Evolutionary conservation across 1,284 basidiomycete genomes (phyloP).

Genomic region (Ustilago tritici): DNA sequence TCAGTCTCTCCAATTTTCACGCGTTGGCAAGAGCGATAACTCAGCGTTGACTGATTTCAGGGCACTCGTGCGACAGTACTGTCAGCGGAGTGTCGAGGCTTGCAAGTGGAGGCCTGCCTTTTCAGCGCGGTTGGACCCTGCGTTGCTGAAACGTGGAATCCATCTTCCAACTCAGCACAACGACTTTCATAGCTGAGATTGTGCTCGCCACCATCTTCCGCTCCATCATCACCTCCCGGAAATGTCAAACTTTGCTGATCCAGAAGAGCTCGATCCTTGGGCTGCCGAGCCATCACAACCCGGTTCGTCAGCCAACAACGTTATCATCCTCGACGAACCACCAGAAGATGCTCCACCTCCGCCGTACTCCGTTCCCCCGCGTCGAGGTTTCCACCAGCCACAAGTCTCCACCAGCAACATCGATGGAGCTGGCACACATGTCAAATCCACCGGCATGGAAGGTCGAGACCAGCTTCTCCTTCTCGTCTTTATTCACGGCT

Average conservation of each 20-base stretch:
- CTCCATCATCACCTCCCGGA: not conserved
- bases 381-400: slow-evolving; percentile 22
- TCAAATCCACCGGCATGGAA: slow-evolving; percentile 41
- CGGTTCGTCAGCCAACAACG: slow-evolving; percentile 27
- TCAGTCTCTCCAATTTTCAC: no score
- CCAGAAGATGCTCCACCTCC: slow-evolving; percentile 17
- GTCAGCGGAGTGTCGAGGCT: slow-evolving; percentile 3
- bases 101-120: not conserved
- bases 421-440: not conserved
- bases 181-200: not conserved
- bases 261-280: slow-evolving; percentile 38
- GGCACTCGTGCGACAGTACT: slow-evolving; percentile 12
- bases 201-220: not conserved
- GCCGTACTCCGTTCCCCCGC: not conserved
- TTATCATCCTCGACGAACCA: slow-evolving; percentile 41
- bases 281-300: slow-evolving; percentile 2
- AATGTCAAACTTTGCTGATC: slow-evolving; percentile 19
- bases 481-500: slow-evolving; percentile 68
- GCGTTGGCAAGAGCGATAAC: no score
- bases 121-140: slow-evolving; percentile 7
- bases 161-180: slow-evolving; percentile 15
- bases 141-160: slow-evolving; percentile 9
- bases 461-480: slow-evolving; percentile 44
- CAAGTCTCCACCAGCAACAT: not conserved
- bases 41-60: not conserved